phyloP scores from a whole-genome alignment of 2,329 filamentous ascomycete genomes.

The Xylariaceae sp. region DNA sequence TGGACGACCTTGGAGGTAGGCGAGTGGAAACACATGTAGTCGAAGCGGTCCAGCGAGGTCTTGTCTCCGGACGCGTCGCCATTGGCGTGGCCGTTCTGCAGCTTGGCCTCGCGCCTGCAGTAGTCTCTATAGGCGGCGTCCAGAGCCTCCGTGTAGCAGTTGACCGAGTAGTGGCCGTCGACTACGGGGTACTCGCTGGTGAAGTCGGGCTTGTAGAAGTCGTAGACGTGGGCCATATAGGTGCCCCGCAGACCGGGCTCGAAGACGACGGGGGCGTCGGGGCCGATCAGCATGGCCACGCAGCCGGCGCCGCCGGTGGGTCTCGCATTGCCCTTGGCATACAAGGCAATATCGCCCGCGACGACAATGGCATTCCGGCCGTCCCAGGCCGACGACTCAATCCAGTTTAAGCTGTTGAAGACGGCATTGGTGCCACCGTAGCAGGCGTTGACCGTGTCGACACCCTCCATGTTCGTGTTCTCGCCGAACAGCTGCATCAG shows the following conservation, averaged over 20 bases:
- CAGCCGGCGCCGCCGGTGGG: constrained; percentile 75
- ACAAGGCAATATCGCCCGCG: constrained; percentile 76
- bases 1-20: constrained; percentile 82
- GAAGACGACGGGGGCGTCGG: constrained; percentile 66
- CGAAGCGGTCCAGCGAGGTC: constrained; percentile 69
- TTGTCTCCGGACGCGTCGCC: constrained; percentile 36
- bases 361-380: constrained; percentile 74
- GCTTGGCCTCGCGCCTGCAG: constrained; percentile 60
- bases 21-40: constrained; percentile 76
- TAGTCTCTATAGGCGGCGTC: constrained; percentile 78
- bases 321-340: constrained; percentile 74
- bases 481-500: constrained; percentile 80
- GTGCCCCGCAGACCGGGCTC: constrained; percentile 73
- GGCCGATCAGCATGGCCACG: constrained; percentile 72
- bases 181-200: constrained; percentile 83
- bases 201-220: constrained; percentile 86
- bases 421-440: constrained; percentile 81
- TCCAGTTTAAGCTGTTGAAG: constrained; percentile 78
- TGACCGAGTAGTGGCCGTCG: constrained; percentile 75
- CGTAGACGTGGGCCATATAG: constrained; percentile 79
- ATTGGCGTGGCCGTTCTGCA: constrained; percentile 49
- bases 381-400: constrained; percentile 83
- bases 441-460: constrained; percentile 79
- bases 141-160: constrained; percentile 74
- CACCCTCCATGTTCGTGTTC: constrained; percentile 77